A percentile compares a stretch with the other conserved stretches of the same genome.
Conservation (phyloP, 306 rosid genomes). For the Gastrolobium villosum region DNA sequence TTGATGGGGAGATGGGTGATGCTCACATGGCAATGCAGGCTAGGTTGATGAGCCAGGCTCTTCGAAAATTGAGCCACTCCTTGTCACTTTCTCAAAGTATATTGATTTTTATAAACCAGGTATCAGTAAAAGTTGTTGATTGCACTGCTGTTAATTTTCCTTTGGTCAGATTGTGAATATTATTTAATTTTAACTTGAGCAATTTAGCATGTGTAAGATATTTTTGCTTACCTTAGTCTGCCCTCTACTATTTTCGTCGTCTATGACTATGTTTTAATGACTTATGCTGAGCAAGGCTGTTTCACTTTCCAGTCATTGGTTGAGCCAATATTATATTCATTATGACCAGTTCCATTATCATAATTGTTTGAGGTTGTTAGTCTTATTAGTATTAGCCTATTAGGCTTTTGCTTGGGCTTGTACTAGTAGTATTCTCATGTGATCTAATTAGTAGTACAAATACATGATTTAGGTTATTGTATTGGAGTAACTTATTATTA, state of each 20-base stretch:
- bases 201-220: background rate
- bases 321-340: background rate
- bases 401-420: too few species aligned
- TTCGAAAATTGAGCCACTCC: constrained; percentile 90
- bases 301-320: background rate
- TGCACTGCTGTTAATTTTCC: constrained; percentile 27
- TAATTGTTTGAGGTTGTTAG: background rate
- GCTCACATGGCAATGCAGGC: constrained; percentile 99
- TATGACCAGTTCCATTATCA: background rate
- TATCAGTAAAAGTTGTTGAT: constrained; percentile 45
- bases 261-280: background rate
- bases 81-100: constrained; percentile 79
- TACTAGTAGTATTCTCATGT: too few species aligned
- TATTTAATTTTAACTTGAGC: background rate
- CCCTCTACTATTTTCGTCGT: constrained; percentile 4
- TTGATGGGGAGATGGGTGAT: constrained; percentile 96
- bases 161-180: constrained; percentile 10
- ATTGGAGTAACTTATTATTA: too few species aligned
- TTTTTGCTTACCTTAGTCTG: constrained; percentile 20
- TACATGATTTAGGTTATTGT: too few species aligned
- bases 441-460: too few species aligned
- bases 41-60: constrained; percentile 97
- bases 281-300: background rate
- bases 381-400: too few species aligned
- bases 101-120: constrained; percentile 93